Conservation (phyloP, 2,329 filamentous ascomycete genomes). For the Penicillium sp. region DNA sequence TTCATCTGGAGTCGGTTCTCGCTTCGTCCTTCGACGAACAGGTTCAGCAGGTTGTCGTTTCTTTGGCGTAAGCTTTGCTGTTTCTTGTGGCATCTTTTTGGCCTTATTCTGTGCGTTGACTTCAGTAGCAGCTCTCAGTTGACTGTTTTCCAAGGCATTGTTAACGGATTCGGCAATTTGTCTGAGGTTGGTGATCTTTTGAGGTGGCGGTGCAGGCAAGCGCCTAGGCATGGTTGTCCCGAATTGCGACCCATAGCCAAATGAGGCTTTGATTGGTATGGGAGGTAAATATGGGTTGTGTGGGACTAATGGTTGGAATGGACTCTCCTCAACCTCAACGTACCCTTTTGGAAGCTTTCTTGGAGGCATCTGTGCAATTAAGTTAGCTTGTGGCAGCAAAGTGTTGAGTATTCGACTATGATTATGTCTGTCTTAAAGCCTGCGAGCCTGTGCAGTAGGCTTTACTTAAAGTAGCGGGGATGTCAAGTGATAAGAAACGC, state of each 20-base stretch:
- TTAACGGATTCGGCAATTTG: slow-evolving; percentile 1
- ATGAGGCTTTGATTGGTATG: background rate
- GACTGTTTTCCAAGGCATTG: background rate
- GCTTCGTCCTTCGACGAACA: slow-evolving; percentile 21
- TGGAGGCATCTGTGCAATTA: background rate
- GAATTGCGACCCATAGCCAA: slow-evolving; percentile 1
- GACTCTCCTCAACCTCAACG: background rate
- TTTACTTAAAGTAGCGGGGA: background rate
- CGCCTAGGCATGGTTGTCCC: background rate
- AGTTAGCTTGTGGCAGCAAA: background rate
- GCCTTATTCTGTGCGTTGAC: background rate
- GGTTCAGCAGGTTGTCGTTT: background rate
- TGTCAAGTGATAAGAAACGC: background rate
- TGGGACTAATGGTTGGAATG: background rate
- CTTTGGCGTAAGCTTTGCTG: background rate
- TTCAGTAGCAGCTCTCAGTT: background rate
- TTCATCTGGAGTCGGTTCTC: slow-evolving; percentile 37
- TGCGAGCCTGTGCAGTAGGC: background rate
- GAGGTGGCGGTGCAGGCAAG: background rate
- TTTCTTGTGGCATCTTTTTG: background rate
- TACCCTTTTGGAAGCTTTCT: background rate
- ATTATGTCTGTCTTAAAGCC: background rate
- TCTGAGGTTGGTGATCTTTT: background rate
- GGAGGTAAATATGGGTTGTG: background rate
- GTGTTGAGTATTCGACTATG: background rate